These are phyloP conservation scores for Rosa persica DNA, from an alignment of 306 rosid species.

Conservation along the genomic window DNA sequence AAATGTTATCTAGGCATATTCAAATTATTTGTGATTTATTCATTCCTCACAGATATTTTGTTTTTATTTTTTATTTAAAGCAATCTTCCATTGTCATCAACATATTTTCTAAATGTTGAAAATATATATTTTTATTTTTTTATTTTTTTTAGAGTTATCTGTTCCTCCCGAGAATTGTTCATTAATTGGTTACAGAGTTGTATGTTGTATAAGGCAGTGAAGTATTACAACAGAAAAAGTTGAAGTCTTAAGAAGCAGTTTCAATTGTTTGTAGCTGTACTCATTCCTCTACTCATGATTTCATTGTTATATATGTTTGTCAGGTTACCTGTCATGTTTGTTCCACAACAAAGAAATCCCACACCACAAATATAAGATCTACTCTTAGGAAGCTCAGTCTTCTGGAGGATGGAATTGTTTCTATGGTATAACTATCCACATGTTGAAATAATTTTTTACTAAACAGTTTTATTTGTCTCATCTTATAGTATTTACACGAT, in stretches of 20 bases:
- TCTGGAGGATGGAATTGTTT: constrained; percentile 48
- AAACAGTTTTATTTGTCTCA: not conserved
- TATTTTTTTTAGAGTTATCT: not conserved
- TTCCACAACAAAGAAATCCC: constrained; percentile 35
- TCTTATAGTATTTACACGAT: too few relatives aligned
- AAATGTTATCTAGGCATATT: too few relatives aligned
- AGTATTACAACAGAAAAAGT: not conserved
- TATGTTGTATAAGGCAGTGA: not conserved
- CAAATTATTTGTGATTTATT: not conserved
- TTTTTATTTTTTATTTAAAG: not conserved
- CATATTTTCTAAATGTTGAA: not conserved
- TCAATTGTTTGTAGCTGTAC: not conserved
- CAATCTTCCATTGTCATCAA: not conserved
- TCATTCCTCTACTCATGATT: constrained; percentile 6
- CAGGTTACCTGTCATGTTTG: constrained; percentile 55
- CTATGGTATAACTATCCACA: constrained; percentile 51
- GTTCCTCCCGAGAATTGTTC: not conserved
- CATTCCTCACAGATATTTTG: not conserved
- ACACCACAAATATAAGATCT: constrained; percentile 42
- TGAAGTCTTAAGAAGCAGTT: not conserved
- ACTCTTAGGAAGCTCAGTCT: constrained; percentile 52
- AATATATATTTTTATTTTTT: not conserved
- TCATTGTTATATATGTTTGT: constrained; percentile 24
- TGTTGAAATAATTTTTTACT: not conserved
- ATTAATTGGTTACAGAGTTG: not conserved